These are phyloP conservation scores for Marasmius fiardii DNA, from an alignment of 1,284 basidiomycete genomes.

Conservation along the genomic window DNA sequence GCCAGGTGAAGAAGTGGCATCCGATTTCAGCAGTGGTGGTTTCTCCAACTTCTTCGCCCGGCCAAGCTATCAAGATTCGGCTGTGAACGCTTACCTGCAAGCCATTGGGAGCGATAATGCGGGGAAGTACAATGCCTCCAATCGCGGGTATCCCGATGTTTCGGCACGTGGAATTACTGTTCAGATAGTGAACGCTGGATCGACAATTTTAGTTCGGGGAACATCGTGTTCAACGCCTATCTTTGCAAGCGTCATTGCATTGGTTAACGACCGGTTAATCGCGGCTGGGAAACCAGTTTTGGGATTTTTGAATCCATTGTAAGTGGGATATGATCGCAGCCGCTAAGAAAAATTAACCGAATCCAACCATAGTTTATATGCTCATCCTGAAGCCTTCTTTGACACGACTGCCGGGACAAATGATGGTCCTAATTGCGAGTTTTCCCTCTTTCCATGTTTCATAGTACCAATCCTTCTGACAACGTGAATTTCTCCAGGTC, in stretches of 20 bases:
- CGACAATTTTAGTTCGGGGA: conserved; percentile 20
- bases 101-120: conserved; percentile 27
- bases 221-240: conserved; percentile 36
- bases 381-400: conserved; percentile 23
- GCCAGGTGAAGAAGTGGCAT: conserved; percentile 19
- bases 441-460: not conserved
- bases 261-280: conserved; percentile 34
- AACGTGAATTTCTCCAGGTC: not conserved
- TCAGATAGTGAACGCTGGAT: conserved; percentile 16
- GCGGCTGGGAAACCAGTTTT: conserved; percentile 28
- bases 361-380: conserved; percentile 15
- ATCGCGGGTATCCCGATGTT: conserved; percentile 37
- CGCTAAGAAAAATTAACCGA: not conserved
- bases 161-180: conserved; percentile 29
- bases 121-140: conserved; percentile 25
- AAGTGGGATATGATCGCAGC: not conserved
- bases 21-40: conserved; percentile 28
- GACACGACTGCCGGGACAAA: conserved; percentile 25
- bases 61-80: conserved; percentile 30
- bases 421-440: not conserved
- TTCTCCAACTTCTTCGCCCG: conserved; percentile 33
- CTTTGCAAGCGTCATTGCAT: conserved; percentile 31
- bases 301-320: conserved; percentile 39
- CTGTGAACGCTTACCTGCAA: conserved; percentile 27
- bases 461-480: not conserved